Conservation (phyloP, 1,284 basidiomycete genomes). For the Cutaneotrichosporon daszewskae region DNA sequence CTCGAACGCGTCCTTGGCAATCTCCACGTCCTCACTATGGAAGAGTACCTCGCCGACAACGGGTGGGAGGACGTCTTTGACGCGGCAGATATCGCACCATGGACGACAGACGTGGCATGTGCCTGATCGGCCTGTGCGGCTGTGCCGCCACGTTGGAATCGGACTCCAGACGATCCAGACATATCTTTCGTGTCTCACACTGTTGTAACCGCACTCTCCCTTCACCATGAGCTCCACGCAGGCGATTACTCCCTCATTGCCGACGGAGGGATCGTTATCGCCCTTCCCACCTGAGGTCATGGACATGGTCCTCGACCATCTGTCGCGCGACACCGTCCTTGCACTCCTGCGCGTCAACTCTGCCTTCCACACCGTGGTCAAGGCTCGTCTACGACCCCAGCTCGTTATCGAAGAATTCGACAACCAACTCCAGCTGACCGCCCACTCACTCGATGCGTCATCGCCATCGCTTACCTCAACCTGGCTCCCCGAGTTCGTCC, state of each 20-base stretch:
- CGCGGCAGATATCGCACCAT: slow-evolving; percentile 4
- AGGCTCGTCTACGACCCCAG: neutral
- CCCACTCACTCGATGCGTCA: neutral
- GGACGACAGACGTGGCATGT: too few species aligned
- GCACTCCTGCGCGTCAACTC: slow-evolving; percentile 4
- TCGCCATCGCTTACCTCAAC: neutral
- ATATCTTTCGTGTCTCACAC: too few species aligned
- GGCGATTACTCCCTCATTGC: too few species aligned
- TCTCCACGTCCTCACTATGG: slow-evolving; percentile 2
- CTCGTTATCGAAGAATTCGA: neutral
- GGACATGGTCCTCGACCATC: slow-evolving; percentile 4
- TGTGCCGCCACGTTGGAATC: too few species aligned
- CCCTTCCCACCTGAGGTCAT: slow-evolving; percentile 4
- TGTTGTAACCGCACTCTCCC: too few species aligned
- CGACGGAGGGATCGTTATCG: neutral
- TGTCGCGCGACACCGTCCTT: neutral
- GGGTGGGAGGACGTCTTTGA: slow-evolving; percentile 7
- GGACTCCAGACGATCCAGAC: too few species aligned
- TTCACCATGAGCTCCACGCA: too few species aligned
- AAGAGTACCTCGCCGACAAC: slow-evolving; percentile 12
- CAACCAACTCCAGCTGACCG: neutral
- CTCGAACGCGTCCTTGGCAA: slow-evolving; percentile 12
- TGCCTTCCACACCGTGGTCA: neutral
- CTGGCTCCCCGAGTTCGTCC: slow-evolving; percentile 1
- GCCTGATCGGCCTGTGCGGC: too few species aligned